Conservation (phyloP, 2,329 filamentous ascomycete genomes). For the Verticillium albo-atrum region DNA sequence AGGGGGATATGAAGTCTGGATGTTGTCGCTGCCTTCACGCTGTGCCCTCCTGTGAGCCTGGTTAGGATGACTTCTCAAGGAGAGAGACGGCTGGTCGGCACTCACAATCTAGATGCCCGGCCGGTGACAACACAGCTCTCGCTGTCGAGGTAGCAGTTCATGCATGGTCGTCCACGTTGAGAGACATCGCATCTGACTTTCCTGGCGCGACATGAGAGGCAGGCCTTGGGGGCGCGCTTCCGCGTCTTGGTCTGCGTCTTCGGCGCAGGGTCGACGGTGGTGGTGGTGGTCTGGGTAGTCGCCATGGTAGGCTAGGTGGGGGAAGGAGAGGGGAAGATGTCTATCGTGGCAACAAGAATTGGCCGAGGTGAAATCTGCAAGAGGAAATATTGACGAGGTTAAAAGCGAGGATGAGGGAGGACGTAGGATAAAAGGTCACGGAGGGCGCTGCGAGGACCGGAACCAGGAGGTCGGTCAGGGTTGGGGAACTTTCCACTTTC, state of each 20-base stretch:
- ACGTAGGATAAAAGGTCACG: conserved; percentile 3
- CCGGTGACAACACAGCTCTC: conserved; percentile 37
- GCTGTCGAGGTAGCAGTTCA: conserved; percentile 47
- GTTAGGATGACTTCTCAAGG: neutral
- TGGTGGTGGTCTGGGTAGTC: conserved; percentile 14
- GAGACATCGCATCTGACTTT: conserved; percentile 48
- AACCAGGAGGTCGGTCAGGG: neutral
- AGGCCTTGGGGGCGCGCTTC: conserved; percentile 46
- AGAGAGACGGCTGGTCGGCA: neutral
- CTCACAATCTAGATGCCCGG: conserved; percentile 34
- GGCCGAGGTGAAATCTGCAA: conserved; percentile 7
- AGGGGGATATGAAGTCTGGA: conserved; percentile 22
- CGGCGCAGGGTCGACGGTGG: conserved; percentile 20
- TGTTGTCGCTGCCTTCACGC: conserved; percentile 19
- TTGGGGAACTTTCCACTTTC: neutral
- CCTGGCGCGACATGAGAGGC: conserved; percentile 44
- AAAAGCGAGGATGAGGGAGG: conserved; percentile 5
- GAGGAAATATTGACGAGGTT: conserved; percentile 1
- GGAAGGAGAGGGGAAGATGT: neutral
- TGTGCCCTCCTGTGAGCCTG: conserved; percentile 18
- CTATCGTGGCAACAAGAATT: neutral
- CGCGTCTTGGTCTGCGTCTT: conserved; percentile 30
- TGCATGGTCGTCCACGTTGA: conserved; percentile 43
- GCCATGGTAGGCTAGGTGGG: conserved; percentile 1
- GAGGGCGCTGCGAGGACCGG: neutral